Evolutionary conservation across 805 yeast genomes (phyloP).

Genomic region (Myxozyma neotropica): DNA sequence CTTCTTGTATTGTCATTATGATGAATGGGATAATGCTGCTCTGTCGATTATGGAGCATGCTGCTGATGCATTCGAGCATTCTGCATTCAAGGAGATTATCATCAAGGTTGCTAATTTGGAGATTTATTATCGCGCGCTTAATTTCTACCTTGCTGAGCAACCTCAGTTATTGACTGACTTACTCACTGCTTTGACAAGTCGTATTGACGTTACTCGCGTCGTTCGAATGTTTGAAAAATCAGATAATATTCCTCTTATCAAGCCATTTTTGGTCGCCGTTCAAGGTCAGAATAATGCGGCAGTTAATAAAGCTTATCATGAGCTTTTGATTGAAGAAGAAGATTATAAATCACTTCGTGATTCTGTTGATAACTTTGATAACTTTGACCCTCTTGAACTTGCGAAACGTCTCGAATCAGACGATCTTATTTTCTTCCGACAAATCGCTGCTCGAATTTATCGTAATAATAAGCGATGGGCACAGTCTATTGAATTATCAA

Average conservation of each 20-base stretch:
- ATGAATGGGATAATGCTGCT: constrained; percentile 99
- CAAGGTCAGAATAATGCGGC: constrained; percentile 86
- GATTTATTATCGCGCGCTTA: constrained; percentile 95
- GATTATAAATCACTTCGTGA: constrained; percentile 87
- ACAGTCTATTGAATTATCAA: constrained; percentile 84
- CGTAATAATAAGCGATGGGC: constrained; percentile 92
- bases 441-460: constrained; percentile 91
- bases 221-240: constrained; percentile 92
- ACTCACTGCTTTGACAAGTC: constrained; percentile 78
- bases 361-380: constrained; percentile 85
- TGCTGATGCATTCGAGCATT: constrained; percentile 89
- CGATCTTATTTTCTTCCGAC: constrained; percentile 87
- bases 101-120: constrained; percentile 95
- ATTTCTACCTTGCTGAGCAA: constrained; percentile 88
- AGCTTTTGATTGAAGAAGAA: constrained; percentile 91
- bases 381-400: constrained; percentile 87
- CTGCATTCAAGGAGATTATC: constrained; percentile 89
- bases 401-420: constrained; percentile 94
- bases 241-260: constrained; percentile 93
- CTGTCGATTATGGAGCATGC: constrained; percentile 94
- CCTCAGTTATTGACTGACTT: constrained; percentile 89
- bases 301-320: constrained; percentile 95
- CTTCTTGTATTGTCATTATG: constrained; percentile 95
- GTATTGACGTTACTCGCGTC: constrained; percentile 86
- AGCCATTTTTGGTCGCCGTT: constrained; percentile 91